Conservation (phyloP, 805 yeast species). For the Barnettozyma pratensis region DNA sequence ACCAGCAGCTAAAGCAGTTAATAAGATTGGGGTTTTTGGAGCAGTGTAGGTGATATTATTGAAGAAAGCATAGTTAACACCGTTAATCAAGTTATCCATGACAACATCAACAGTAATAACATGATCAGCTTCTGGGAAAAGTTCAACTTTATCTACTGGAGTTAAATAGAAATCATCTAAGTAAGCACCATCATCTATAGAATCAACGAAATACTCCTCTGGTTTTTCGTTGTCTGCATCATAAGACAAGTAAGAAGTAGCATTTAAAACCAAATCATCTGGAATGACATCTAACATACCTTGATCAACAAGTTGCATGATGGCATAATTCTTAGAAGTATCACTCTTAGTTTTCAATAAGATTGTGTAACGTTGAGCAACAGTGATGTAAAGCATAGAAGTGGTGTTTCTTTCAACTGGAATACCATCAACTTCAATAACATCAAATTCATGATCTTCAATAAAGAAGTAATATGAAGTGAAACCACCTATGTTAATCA, state of each 20-base stretch:
- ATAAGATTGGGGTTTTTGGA: conserved; percentile 84
- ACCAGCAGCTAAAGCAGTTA: conserved; percentile 73
- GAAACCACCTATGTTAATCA: conserved; percentile 86
- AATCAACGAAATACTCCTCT: conserved; percentile 39
- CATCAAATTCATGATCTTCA: conserved; percentile 81
- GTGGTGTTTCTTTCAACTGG: conserved; percentile 73
- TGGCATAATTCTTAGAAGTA: conserved; percentile 65
- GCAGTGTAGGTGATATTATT: conserved; percentile 73
- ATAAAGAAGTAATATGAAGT: conserved; percentile 85
- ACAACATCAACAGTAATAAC: conserved; percentile 63
- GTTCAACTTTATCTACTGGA: conserved; percentile 54
- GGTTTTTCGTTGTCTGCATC: conserved; percentile 37
- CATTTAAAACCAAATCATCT: conserved; percentile 56
- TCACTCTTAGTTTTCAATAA: conserved; percentile 67
- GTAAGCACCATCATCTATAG: conserved; percentile 41
- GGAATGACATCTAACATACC: conserved; percentile 80
- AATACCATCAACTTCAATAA: conserved; percentile 90
- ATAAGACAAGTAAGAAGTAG: conserved; percentile 71
- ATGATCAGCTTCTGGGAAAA: conserved; percentile 63
- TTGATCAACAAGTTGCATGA: conserved; percentile 76
- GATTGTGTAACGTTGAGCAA: conserved; percentile 88
- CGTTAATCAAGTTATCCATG: conserved; percentile 83
- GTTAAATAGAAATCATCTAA: conserved; percentile 75
- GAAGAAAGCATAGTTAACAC: conserved; percentile 95
- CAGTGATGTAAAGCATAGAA: conserved; percentile 69